Evolutionary conservation across 495 filamentous ascomycete species (phyloP).

Genomic region (Penicillium psychrofluorescens): DNA sequence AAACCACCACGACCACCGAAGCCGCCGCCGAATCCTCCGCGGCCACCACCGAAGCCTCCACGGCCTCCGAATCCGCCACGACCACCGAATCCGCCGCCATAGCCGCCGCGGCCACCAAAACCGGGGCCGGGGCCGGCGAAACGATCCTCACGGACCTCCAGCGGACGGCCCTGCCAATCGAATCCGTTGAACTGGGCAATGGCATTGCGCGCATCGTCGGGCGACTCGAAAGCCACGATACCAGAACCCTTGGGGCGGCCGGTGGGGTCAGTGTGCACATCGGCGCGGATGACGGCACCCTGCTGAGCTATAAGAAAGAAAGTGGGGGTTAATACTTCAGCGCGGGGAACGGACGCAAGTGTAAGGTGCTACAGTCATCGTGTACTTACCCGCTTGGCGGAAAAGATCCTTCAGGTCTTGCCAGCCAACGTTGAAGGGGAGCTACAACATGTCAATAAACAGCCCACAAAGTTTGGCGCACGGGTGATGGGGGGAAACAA

Average conservation of each 20-base stretch:
- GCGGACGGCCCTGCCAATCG: conserved; percentile 89
- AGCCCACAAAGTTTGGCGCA: neutral
- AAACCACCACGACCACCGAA: conserved; percentile 46
- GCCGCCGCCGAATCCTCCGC: conserved; percentile 42
- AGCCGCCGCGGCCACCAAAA: conserved; percentile 39
- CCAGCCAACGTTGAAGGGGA: conserved; percentile 97
- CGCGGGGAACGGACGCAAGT: too few species aligned
- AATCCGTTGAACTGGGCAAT: conserved; percentile 97
- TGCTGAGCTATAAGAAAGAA: conserved; percentile 51
- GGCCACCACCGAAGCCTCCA: conserved; percentile 38
- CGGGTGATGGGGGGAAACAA: conserved; percentile 48
- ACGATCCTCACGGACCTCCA: conserved; percentile 95
- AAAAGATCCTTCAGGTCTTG: conserved; percentile 99
- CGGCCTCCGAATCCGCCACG: conserved; percentile 66
- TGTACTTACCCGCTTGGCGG: conserved; percentile 85
- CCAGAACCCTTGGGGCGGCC: conserved; percentile 92
- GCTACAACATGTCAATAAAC: conserved; percentile 49
- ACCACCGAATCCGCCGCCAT: conserved; percentile 43
- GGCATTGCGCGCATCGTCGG: conserved; percentile 90
- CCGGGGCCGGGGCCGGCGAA: conserved; percentile 64
- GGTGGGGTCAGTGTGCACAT: conserved; percentile 87
- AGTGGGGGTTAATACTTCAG: conserved; percentile 25
- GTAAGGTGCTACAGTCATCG: neutral
- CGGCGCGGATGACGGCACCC: conserved; percentile 87
- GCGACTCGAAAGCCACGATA: conserved; percentile 91